A percentile compares a stretch with the other conserved stretches of the same genome.
Evolutionary conservation across 257 asterid genomes (phyloP).

Genomic region (Solanum bukasovii): DNA sequence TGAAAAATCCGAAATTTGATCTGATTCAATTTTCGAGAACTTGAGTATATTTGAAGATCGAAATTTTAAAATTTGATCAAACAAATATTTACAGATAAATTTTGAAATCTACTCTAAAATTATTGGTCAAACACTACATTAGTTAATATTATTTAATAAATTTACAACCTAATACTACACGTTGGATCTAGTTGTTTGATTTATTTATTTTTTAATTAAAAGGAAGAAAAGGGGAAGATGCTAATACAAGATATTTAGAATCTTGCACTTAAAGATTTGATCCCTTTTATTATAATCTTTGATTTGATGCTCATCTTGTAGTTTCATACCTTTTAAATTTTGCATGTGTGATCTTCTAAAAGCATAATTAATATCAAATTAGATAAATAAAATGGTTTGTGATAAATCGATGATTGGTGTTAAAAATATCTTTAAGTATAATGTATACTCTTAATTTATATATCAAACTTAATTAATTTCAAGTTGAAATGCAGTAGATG

Average conservation of each 20-base stretch:
- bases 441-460: neutral
- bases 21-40: neutral
- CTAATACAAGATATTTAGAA: neutral
- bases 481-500: neutral
- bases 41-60: neutral
- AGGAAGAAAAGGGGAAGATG: neutral
- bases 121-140: neutral
- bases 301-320: neutral
- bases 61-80: neutral
- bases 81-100: neutral
- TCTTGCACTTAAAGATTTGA: neutral
- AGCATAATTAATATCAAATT: neutral
- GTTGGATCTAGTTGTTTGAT: neutral
- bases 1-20: accelerated
- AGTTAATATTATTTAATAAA: neutral
- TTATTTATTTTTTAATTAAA: neutral
- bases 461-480: neutral
- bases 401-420: neutral
- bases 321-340: neutral
- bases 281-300: neutral
- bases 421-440: neutral
- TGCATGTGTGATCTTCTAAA: neutral
- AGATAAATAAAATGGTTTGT: neutral
- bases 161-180: neutral
- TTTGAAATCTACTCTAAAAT: neutral